Percentiles rank a stretch among this genome's conserved stretches.
These are phyloP conservation scores for Graphilbum fragrans DNA, from an alignment of 2,329 filamentous ascomycete species.

Conservation along the genomic window DNA sequence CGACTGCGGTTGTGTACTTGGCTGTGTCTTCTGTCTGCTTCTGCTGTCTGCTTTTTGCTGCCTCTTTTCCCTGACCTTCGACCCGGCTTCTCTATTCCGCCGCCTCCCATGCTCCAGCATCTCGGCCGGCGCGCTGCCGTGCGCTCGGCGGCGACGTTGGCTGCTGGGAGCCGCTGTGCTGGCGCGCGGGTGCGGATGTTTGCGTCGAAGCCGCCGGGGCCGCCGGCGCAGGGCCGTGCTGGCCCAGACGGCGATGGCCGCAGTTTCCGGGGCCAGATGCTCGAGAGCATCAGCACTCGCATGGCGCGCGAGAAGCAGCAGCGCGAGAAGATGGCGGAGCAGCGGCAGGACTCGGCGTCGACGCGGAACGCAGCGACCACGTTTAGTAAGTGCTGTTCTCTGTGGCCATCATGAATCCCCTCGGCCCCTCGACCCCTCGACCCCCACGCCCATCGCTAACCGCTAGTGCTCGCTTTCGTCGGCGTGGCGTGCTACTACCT, in stretches of 20 bases:
- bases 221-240: neutral
- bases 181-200: slow-evolving; percentile 1
- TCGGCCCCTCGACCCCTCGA: no score
- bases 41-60: no score
- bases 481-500: slow-evolving; percentile 44
- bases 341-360: slow-evolving; percentile 23
- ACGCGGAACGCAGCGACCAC: slow-evolving; percentile 31
- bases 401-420: no score
- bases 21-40: no score
- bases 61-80: no score
- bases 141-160: neutral
- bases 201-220: slow-evolving; percentile 8
- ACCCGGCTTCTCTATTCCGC: no score
- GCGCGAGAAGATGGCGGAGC: slow-evolving; percentile 27
- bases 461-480: slow-evolving; percentile 38
- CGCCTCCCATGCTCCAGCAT: neutral
- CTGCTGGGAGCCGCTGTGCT: neutral
- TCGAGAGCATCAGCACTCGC: slow-evolving; percentile 37
- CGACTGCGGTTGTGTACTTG: no score
- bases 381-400: slow-evolving; percentile 30
- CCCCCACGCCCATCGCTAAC: neutral
- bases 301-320: slow-evolving; percentile 35
- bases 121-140: neutral
- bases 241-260: slow-evolving; percentile 8
- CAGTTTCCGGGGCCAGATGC: slow-evolving; percentile 40